Evolutionary conservation across 139 green algal species (phyloP).

Genomic region (Chlamydomonas urium): DNA sequence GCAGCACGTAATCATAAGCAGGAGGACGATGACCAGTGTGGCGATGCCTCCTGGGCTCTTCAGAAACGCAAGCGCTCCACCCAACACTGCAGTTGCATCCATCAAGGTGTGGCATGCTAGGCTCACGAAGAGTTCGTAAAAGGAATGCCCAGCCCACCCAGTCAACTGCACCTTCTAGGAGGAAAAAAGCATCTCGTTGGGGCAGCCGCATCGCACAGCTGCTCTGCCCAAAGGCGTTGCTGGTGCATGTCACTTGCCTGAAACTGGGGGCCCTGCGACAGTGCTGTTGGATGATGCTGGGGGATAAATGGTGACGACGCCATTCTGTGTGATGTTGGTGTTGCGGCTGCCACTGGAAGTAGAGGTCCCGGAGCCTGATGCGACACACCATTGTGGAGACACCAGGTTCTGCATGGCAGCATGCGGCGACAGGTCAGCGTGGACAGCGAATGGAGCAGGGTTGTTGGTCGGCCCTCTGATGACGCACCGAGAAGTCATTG

Average conservation of each 20-base stretch:
- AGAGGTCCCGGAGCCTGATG: background rate
- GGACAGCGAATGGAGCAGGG: background rate
- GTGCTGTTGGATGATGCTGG: background rate
- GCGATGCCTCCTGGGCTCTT: background rate
- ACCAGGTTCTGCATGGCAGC: slow-evolving; percentile 6
- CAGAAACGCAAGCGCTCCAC: too few species aligned
- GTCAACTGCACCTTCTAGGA: too few species aligned
- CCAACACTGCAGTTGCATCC: too few species aligned
- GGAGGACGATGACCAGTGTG: background rate
- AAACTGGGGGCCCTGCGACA: background rate
- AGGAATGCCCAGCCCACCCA: too few species aligned
- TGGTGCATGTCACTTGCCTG: too few species aligned
- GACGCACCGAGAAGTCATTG: slow-evolving; percentile 23
- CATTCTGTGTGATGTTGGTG: background rate
- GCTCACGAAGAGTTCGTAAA: background rate
- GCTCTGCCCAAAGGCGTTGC: too few species aligned
- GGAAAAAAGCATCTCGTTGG: too few species aligned
- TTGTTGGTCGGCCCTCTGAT: too few species aligned
- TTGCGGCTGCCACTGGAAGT: background rate
- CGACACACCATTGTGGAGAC: slow-evolving; percentile 3
- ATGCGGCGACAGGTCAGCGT: too few species aligned
- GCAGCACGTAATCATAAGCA: background rate
- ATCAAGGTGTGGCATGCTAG: background rate
- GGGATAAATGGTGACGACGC: background rate
- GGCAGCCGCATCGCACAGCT: too few species aligned